Evolutionary conservation across 2,329 filamentous ascomycete genomes (phyloP).

Genomic region (Lecanicillium sp.): DNA sequence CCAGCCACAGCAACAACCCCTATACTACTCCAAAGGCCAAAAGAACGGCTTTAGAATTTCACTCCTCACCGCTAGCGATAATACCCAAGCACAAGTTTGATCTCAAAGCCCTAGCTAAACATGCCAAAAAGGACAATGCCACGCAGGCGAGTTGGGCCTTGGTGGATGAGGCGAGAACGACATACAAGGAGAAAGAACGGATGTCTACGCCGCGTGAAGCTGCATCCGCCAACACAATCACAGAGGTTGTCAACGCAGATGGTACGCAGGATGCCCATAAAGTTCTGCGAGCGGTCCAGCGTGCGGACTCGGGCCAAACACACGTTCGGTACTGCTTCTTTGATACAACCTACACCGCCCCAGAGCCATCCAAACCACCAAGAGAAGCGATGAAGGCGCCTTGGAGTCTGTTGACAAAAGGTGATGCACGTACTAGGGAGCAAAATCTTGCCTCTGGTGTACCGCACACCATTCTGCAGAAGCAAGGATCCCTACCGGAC

Average conservation of each 20-base stretch:
- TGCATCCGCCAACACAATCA: constrained; percentile 12
- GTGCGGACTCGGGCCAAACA: constrained; percentile 32
- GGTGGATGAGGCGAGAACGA: constrained; percentile 9
- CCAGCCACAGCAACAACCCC: constrained; percentile 5
- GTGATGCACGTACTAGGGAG: constrained; percentile 35
- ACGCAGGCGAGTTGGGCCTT: constrained; percentile 42
- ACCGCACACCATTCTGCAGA: constrained; percentile 39
- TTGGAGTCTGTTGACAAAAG: constrained; percentile 42
- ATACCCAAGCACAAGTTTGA: constrained; percentile 54
- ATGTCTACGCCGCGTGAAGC: constrained; percentile 1
- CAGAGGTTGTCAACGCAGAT: constrained; percentile 25
- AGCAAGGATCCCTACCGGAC: constrained; percentile 41
- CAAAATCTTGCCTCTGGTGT: constrained; percentile 56
- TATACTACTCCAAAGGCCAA: constrained; percentile 39
- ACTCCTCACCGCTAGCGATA: constrained; percentile 40
- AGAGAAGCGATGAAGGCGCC: constrained; percentile 25
- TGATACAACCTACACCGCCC: constrained; percentile 20
- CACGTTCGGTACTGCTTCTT: constrained; percentile 43
- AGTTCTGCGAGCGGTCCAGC: constrained; percentile 40
- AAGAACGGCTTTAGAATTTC: constrained; percentile 30
- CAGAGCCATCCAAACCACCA: constrained; percentile 17
- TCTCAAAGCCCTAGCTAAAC: constrained; percentile 51
- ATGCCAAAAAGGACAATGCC: constrained; percentile 50
- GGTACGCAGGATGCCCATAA: constrained; percentile 36
- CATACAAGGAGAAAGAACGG: constrained; percentile 7